phyloP scores from a whole-genome alignment of 768 basidiomycete species.

The Calvatia gigantea region DNA sequence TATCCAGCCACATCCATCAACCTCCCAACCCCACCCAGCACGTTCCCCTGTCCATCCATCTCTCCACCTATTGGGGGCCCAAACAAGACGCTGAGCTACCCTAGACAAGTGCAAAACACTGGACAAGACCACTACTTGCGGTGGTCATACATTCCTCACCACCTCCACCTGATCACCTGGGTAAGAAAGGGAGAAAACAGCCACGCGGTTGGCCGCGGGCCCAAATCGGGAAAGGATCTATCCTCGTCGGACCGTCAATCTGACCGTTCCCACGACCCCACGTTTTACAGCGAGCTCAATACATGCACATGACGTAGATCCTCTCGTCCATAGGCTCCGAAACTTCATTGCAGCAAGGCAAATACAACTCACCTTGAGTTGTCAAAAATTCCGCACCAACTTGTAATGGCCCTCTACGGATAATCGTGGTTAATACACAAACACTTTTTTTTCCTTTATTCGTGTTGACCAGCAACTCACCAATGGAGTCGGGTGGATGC shows the following conservation, averaged over 20 bases:
- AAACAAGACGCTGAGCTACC: background rate
- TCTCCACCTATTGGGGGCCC: background rate
- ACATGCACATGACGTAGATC: slow-evolving; percentile 27
- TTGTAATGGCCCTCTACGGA: background rate
- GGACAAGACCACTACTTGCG: background rate
- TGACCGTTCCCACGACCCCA: slow-evolving; percentile 30
- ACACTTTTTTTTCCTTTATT: background rate
- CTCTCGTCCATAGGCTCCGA: background rate
- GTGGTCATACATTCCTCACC: background rate
- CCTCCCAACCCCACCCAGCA: slow-evolving; percentile 5
- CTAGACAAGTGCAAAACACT: background rate
- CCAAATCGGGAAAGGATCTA: slow-evolving; percentile 23
- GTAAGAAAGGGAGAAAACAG: slow-evolving; percentile 6
- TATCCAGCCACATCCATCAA: slow-evolving; percentile 10
- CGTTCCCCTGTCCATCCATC: background rate
- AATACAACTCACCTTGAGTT: slow-evolving; percentile 4
- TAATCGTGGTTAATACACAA: background rate
- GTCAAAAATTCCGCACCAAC: slow-evolving; percentile 5
- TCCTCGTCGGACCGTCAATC: slow-evolving; percentile 21
- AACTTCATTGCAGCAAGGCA: background rate
- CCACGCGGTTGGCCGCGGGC: slow-evolving; percentile 9
- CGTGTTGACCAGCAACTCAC: slow-evolving; percentile 15
- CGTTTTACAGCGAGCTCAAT: slow-evolving; percentile 36
- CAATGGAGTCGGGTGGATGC: slow-evolving; percentile 8
- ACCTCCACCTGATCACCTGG: background rate